Evolutionary conservation across 192 early-diverging fungal genomes (phyloP).

Genomic region (Glomus cerebriforme): DNA sequence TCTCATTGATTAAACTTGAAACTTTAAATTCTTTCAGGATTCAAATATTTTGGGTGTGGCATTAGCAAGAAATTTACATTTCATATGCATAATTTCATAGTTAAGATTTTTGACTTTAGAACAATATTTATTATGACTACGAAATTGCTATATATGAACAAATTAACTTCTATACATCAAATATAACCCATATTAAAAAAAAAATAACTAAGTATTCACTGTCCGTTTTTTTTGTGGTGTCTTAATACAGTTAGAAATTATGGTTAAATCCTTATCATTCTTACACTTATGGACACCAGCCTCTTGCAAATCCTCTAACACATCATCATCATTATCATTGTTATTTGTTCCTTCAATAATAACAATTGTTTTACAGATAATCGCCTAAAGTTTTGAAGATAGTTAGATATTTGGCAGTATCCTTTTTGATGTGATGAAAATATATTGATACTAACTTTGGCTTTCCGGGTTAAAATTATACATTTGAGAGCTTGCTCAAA

Average conservation of each 20-base stretch:
- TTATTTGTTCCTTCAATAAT: conserved; percentile 18
- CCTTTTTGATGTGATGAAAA: background rate
- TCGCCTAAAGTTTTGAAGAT: conserved; percentile 10
- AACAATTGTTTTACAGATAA: conserved; percentile 17
- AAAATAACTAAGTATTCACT: background rate
- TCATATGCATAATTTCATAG: too few relatives aligned
- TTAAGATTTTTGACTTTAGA: too few relatives aligned
- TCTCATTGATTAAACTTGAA: background rate
- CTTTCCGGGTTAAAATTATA: conserved; percentile 24
- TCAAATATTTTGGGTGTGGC: too few relatives aligned
- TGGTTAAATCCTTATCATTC: conserved; percentile 24
- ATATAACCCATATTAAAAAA: too few relatives aligned
- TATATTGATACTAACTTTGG: conserved; percentile 25
- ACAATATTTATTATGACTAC: too few relatives aligned
- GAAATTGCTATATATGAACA: too few relatives aligned
- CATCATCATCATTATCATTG: conserved; percentile 8
- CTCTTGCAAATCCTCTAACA: conserved; percentile 17
- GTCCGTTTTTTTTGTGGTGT: conserved; percentile 11
- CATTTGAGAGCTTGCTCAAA: conserved; percentile 20
- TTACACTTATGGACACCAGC: conserved; percentile 10
- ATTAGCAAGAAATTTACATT: too few relatives aligned
- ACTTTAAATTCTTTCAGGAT: background rate
- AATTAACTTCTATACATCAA: too few relatives aligned
- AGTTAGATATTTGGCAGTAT: background rate
- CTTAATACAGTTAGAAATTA: conserved; percentile 22